Conservation (phyloP, 805 yeast species). For the Cyberlindnera bimundalis region DNA sequence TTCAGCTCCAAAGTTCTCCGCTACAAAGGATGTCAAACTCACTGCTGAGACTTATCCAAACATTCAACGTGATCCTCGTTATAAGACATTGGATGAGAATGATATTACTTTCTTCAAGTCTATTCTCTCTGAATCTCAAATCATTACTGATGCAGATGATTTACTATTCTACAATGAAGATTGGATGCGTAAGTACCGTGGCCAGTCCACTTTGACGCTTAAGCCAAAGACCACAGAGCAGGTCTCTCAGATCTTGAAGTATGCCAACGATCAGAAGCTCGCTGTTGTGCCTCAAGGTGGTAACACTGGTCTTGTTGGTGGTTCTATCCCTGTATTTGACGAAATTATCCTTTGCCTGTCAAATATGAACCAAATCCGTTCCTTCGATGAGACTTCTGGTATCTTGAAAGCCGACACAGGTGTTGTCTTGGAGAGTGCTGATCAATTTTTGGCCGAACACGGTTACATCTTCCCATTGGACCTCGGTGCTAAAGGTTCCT, state of each 20-base stretch:
- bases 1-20: conserved; percentile 7
- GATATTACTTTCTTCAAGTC: conserved; percentile 62
- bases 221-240: conserved; percentile 82
- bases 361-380: conserved; percentile 70
- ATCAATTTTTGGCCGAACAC: conserved; percentile 67
- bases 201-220: conserved; percentile 77
- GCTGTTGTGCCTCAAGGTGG: conserved; percentile 98
- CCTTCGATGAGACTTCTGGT: conserved; percentile 80
- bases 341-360: conserved; percentile 75
- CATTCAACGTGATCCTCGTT: conserved; percentile 49
- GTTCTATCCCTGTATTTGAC: conserved; percentile 88
- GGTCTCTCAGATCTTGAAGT: conserved; percentile 68
- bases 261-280: conserved; percentile 71
- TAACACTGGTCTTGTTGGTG: conserved; percentile 94
- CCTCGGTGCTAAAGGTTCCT: conserved; percentile 94
- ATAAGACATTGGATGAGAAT: conserved; percentile 45
- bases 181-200: conserved; percentile 91
- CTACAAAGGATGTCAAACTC: conserved; percentile 35
- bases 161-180: conserved; percentile 77
- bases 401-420: conserved; percentile 90
- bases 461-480: conserved; percentile 92
- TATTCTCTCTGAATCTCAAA: conserved; percentile 49
- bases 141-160: conserved; percentile 56
- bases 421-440: conserved; percentile 82
- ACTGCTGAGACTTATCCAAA: conserved; percentile 71